Conservation (phyloP, 2,329 filamentous ascomycete species). For the Epichloe sylvatica region DNA sequence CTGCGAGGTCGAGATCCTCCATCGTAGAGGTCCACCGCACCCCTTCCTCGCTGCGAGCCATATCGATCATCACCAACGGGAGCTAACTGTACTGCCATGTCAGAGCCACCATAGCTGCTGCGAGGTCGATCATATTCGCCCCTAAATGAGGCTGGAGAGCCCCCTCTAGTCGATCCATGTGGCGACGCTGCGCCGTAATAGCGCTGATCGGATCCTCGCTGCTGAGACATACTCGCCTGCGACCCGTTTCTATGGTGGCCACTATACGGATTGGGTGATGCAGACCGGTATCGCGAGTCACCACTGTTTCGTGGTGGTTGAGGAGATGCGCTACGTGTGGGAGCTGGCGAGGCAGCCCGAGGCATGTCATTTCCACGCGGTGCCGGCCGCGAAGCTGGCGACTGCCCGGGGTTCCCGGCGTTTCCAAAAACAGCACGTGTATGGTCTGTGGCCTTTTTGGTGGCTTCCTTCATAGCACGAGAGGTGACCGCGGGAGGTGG, state of each 20-base stretch:
- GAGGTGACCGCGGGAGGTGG: conserved; percentile 87
- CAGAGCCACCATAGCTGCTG: conserved; percentile 35
- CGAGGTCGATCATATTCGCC: conserved; percentile 34
- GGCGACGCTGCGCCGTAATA: conserved; percentile 41
- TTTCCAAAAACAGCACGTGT: conserved; percentile 60
- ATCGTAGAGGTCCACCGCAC: conserved; percentile 44
- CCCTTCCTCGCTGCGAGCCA: conserved; percentile 40
- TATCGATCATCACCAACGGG: conserved; percentile 42
- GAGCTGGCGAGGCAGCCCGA: conserved; percentile 52
- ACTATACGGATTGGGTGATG: conserved; percentile 52
- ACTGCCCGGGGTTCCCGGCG: conserved; percentile 15
- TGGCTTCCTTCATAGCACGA: conserved; percentile 89
- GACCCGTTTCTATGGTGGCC: conserved; percentile 24
- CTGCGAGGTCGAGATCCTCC: conserved; percentile 47
- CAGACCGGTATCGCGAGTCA: conserved; percentile 34
- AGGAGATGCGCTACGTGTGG: conserved; percentile 50
- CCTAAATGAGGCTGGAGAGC: conserved; percentile 33
- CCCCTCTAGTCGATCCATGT: conserved; percentile 29
- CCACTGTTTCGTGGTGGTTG: conserved; percentile 43
- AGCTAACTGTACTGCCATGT: conserved; percentile 57
- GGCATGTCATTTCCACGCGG: conserved; percentile 47
- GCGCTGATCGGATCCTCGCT: conserved; percentile 34
- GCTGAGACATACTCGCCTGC: conserved; percentile 26
- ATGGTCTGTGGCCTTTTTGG: conserved; percentile 79
- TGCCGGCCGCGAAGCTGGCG: conserved; percentile 38